These are phyloP conservation scores for Oehlia diaphana DNA, from an alignment of 192 early-diverging fungal species.

Conservation along the genomic window DNA sequence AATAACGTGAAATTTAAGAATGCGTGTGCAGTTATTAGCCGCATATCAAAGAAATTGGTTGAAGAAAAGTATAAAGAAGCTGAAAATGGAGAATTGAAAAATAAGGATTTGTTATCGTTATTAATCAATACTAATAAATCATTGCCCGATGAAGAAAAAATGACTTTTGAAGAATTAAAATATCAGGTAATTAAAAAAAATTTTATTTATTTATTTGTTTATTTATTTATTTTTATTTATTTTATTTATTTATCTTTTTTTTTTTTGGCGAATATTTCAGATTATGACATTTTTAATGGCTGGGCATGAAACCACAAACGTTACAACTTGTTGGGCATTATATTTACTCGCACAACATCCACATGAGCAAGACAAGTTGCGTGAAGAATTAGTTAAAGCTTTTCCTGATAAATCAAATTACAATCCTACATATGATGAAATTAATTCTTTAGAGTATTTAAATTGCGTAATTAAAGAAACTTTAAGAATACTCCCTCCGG, in stretches of 20 bases:
- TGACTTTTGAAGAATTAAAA: conserved; percentile 48
- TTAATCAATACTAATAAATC: conserved; percentile 46
- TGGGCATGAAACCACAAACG: conserved; percentile 59
- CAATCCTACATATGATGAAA: conserved; percentile 44
- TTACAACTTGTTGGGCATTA: conserved; percentile 51
- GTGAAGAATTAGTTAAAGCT: conserved; percentile 47
- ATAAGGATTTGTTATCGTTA: conserved; percentile 47
- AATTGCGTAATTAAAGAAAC: conserved; percentile 56
- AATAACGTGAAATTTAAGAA: background rate
- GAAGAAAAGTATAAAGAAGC: conserved; percentile 33
- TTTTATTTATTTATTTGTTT: background rate
- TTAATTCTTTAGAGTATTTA: conserved; percentile 49
- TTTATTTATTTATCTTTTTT: background rate
- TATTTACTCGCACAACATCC: conserved; percentile 50
- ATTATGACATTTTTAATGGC: conserved; percentile 30
- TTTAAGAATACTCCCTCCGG: conserved; percentile 49
- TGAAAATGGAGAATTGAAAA: conserved; percentile 10
- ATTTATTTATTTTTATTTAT: no score
- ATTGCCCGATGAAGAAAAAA: conserved; percentile 35
- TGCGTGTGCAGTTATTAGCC: conserved; percentile 33
- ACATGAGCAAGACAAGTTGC: conserved; percentile 41
- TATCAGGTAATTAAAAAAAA: conserved; percentile 30
- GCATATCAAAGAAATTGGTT: conserved; percentile 39
- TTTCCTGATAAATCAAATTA: conserved; percentile 42
- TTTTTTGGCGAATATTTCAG: background rate